Percentiles rank a stretch among this genome's conserved stretches.
Evolutionary conservation across 1,284 basidiomycete species (phyloP).

Genomic region (Lentinus polychrous): DNA sequence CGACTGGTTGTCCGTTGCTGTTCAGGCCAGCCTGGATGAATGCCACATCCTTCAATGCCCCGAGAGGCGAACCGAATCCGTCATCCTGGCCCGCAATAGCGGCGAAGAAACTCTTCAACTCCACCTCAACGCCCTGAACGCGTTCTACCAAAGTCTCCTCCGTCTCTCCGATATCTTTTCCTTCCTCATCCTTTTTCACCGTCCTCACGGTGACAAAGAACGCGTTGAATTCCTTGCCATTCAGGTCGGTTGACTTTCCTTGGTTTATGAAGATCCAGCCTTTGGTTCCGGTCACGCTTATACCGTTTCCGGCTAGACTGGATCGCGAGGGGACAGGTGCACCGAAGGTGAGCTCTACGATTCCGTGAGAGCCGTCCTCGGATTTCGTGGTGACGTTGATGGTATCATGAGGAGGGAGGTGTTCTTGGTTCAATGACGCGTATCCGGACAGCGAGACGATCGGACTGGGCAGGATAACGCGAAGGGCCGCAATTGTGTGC

Average conservation of each 20-base stretch:
- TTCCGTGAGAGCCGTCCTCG: conserved; percentile 50
- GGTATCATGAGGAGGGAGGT: conserved; percentile 73
- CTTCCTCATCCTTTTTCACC: conserved; percentile 34
- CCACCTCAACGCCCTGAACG: conserved; percentile 47
- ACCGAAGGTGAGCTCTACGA: conserved; percentile 49
- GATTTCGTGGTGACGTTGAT: conserved; percentile 49
- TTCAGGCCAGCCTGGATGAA: conserved; percentile 73
- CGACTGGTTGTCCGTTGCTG: conserved; percentile 56
- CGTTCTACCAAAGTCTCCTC: conserved; percentile 45
- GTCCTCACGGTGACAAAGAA: conserved; percentile 36
- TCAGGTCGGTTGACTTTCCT: conserved; percentile 32
- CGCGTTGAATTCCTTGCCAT: conserved; percentile 20
- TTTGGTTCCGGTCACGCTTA: conserved; percentile 51
- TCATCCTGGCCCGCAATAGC: conserved; percentile 41
- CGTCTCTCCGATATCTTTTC: conserved; percentile 37
- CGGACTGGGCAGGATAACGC: conserved; percentile 49
- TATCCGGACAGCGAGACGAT: conserved; percentile 54
- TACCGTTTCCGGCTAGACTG: conserved; percentile 26
- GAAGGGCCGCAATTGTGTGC: conserved; percentile 60
- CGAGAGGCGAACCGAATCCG: conserved; percentile 45
- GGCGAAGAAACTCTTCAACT: conserved; percentile 57
- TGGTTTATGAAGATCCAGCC: conserved; percentile 38
- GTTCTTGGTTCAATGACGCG: conserved; percentile 61
- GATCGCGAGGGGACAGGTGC: conserved; percentile 41
- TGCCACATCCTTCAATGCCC: conserved; percentile 65